Evolutionary conservation across 2,329 filamentous ascomycete genomes (phyloP).

Genomic region (Fusarium sp.): DNA sequence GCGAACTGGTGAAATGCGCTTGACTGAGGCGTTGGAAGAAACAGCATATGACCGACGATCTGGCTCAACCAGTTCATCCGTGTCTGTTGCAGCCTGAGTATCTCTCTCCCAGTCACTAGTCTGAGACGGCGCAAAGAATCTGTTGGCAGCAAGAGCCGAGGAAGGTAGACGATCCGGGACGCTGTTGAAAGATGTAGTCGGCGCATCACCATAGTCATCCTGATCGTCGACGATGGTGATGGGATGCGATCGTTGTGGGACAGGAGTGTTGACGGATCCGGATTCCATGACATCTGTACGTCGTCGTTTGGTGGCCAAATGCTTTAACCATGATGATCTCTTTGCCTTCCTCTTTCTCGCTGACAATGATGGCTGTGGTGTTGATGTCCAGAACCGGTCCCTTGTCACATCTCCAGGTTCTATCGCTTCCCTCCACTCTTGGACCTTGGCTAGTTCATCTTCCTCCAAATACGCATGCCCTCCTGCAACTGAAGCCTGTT

Average conservation of each 20-base stretch:
- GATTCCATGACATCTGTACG: constrained; percentile 38
- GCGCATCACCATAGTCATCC: not conserved
- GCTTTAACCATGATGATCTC: constrained; percentile 50
- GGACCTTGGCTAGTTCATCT: constrained; percentile 48
- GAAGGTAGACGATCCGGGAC: constrained; percentile 31
- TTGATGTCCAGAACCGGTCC: constrained; percentile 40
- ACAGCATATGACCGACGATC: constrained; percentile 12
- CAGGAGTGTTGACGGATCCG: constrained; percentile 36
- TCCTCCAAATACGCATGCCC: constrained; percentile 47
- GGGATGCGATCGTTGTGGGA: constrained; percentile 19
- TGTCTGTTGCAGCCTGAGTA: constrained; percentile 3
- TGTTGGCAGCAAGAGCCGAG: constrained; percentile 8
- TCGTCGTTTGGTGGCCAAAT: constrained; percentile 46
- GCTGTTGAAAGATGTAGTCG: constrained; percentile 37
- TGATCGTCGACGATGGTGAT: not conserved
- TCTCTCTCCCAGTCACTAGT: not conserved
- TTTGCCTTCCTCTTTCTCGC: constrained; percentile 43
- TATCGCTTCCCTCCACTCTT: constrained; percentile 49
- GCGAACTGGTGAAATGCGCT: constrained; percentile 23
- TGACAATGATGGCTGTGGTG: constrained; percentile 24
- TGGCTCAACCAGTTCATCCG: constrained; percentile 31
- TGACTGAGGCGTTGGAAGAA: constrained; percentile 15
- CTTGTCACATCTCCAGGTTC: constrained; percentile 14
- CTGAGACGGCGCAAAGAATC: not conserved
- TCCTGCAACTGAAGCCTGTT: constrained; percentile 47